These are phyloP conservation scores for Beauveria sp. DNA, from an alignment of 2,329 filamentous ascomycete genomes.

Conservation along the genomic window DNA sequence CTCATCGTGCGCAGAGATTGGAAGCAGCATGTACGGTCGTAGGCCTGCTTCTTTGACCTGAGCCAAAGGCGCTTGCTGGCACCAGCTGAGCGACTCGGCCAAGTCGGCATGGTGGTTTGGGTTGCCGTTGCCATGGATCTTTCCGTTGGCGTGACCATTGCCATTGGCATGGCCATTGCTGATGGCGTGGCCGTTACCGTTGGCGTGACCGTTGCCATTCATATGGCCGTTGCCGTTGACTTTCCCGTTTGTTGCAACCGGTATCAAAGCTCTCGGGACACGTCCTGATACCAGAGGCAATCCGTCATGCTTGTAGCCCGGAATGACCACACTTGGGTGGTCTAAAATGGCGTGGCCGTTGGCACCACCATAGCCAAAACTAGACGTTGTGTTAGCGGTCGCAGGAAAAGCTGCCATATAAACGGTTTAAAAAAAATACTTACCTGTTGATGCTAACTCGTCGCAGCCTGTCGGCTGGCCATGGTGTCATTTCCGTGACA, in stretches of 20 bases:
- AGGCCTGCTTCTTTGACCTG: not conserved
- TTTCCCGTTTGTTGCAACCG: not conserved
- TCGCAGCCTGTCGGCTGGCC: not conserved
- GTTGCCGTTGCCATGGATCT: not conserved
- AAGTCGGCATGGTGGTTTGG: no score
- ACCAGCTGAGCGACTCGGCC: not conserved
- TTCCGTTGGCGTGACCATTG: not conserved
- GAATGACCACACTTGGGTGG: not conserved
- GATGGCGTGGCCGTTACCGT: not conserved
- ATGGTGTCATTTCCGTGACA: slow-evolving; percentile 15
- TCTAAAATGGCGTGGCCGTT: not conserved
- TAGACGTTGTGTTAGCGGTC: not conserved
- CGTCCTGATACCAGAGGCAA: not conserved
- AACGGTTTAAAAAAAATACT: no score
- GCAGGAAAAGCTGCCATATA: not conserved
- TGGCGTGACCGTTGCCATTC: not conserved
- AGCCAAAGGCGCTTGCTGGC: not conserved
- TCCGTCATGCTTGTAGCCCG: not conserved
- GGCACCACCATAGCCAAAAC: slow-evolving; percentile 2
- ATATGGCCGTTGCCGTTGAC: not conserved
- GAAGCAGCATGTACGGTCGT: not conserved
- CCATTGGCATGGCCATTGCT: not conserved
- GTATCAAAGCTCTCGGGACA: not conserved
- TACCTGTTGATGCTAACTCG: slow-evolving; percentile 9
- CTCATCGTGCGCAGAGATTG: not conserved